Evolutionary conservation across 495 filamentous ascomycete genomes (phyloP), one percentile per base, ranked within the genome.

Genomic region (Aspergillus cavernicola): DNA sequence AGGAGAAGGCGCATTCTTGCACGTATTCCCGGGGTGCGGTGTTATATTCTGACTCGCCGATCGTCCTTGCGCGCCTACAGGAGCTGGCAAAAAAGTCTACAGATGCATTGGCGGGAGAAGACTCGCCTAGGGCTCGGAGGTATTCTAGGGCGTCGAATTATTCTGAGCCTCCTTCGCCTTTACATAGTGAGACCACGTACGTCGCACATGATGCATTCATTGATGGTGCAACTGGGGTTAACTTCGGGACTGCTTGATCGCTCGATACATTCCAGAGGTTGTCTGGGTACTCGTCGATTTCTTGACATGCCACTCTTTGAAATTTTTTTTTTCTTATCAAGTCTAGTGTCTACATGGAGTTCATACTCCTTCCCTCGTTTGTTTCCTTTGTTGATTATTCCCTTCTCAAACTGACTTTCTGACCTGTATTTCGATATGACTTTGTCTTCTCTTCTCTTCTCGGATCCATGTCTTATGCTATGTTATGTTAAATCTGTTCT

Each of bases 41-140:
- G 6, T 63, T 85, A 2, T 84, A 79, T 56, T 78, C 76, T 6
- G 74, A 83, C 55, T 80, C 77, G 5, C 68, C 78, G 7, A 68
- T 80, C 9, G 68, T 83, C 8, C 67, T 80, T 56, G 74, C 67
- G 4, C 69, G 80, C 10, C 63, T 64, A 38, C 66, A 77, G 52
- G 80, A 83, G 52, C 61, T 81, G 49, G 66, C 71, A 2, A 73
- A 69, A 55, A 68, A 62, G 42, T 68, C 68, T 10, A 55, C 60
- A 2, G 72, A 73, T 6, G 56, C 61, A 7, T 31, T 67, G 22
- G 50, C 53, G 24, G 58, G 63, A 6, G 59, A 65, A 31, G 49
- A 58, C 3, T 52, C 50, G 15, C 48, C 63, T 20, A n/a, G 7
- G 11, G 12, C 31, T 3, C 61, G 62, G 12, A 56, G 54, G 26